Conservation (phyloP, 176 grass and related monocot species). For the Triticum turgidum region DNA sequence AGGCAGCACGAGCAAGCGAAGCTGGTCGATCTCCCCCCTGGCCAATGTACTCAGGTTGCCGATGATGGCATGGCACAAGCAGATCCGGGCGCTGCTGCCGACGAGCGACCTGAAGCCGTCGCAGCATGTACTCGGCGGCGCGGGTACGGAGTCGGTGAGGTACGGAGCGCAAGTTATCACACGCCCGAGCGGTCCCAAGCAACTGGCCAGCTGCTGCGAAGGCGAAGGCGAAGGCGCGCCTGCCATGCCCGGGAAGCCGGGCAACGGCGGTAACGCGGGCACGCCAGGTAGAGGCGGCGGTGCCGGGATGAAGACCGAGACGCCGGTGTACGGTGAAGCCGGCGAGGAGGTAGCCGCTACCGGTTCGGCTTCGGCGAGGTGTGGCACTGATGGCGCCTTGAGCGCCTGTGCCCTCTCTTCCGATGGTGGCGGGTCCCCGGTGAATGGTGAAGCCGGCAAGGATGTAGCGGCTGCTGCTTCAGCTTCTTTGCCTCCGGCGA, state of each 20-base stretch:
- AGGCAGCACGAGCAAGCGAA: slow-evolving; percentile 10
- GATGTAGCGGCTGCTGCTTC: too few species aligned
- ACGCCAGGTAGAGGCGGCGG: too few species aligned
- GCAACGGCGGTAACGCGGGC: too few species aligned
- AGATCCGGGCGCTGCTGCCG: slow-evolving; percentile 4
- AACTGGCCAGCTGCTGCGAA: background rate
- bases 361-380: too few species aligned
- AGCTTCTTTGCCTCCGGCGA: too few species aligned
- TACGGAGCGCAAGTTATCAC: slow-evolving; percentile 19
- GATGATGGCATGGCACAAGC: slow-evolving; percentile 41
- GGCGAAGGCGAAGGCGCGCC: background rate
- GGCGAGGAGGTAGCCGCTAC: too few species aligned
- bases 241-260: too few species aligned
- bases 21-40: background rate
- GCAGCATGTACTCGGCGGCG: slow-evolving; percentile 15
- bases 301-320: too few species aligned
- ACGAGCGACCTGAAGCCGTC: slow-evolving; percentile 22
- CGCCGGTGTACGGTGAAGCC: too few species aligned
- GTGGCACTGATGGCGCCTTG: background rate
- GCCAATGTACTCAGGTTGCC: slow-evolving; percentile 14
- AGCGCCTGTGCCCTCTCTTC: background rate
- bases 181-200: background rate
- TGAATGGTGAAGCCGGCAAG: too few species aligned
- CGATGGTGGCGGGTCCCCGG: too few species aligned
- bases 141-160: slow-evolving; percentile 23